phyloP scores from a whole-genome alignment of 805 yeast species.

The Scheffersomyces ergatensis region DNA sequence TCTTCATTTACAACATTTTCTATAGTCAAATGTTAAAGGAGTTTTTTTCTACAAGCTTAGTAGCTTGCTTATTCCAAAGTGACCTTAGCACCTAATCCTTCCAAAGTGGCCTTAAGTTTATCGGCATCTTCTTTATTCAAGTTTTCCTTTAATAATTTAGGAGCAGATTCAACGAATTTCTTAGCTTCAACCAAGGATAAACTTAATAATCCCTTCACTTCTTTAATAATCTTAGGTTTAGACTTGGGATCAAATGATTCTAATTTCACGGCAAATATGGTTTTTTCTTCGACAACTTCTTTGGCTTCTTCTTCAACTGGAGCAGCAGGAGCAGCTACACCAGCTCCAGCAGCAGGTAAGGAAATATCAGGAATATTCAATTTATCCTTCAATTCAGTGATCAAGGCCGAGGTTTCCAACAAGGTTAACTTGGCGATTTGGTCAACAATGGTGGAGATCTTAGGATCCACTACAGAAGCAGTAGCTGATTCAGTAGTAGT shows the following conservation, averaged over 20 bases:
- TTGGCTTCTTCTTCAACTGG: slow-evolving; percentile 72
- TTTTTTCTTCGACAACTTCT: slow-evolving; percentile 85
- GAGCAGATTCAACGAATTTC: slow-evolving; percentile 97
- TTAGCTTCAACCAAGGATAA: slow-evolving; percentile 94
- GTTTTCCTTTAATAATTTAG: slow-evolving; percentile 91
- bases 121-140: slow-evolving; percentile 98
- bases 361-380: slow-evolving; percentile 94
- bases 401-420: slow-evolving; percentile 86
- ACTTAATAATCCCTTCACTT: slow-evolving; percentile 88
- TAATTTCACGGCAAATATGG: slow-evolving; percentile 86
- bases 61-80: slow-evolving; percentile 86
- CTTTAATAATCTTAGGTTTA: slow-evolving; percentile 97
- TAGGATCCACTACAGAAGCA: slow-evolving; percentile 78
- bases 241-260: slow-evolving; percentile 93
- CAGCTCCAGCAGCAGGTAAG: slow-evolving; percentile 65
- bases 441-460: slow-evolving; percentile 83
- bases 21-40: no score
- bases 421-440: slow-evolving; percentile 88
- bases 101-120: slow-evolving; percentile 88
- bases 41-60: no score
- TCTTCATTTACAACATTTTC: no score
- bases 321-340: slow-evolving; percentile 64
- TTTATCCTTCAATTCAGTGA: slow-evolving; percentile 72
- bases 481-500: slow-evolving; percentile 22
- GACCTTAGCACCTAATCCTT: slow-evolving; percentile 93